These are phyloP conservation scores for Dactylis glomerata DNA, from an alignment of 176 grass and related monocot genomes.

Conservation along the genomic window DNA sequence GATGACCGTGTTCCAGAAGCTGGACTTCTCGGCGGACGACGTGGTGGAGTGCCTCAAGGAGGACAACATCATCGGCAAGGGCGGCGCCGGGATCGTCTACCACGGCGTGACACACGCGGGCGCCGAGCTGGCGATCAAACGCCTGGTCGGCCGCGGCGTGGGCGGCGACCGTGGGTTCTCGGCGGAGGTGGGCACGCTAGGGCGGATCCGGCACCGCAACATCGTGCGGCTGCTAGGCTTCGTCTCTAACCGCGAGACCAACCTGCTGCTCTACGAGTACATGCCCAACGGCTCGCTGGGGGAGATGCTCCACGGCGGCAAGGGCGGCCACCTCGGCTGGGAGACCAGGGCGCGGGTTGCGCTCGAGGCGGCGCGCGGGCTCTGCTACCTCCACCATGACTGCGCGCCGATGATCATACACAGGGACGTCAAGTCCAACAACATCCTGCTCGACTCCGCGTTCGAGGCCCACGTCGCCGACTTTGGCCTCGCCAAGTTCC, in stretches of 20 bases:
- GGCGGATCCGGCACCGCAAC: slow-evolving; percentile 83
- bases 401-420: slow-evolving; percentile 75
- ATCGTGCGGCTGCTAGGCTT: slow-evolving; percentile 79
- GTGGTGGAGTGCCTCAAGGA: slow-evolving; percentile 86
- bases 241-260: slow-evolving; percentile 79
- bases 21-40: slow-evolving; percentile 68
- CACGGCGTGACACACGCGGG: slow-evolving; percentile 51
- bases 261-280: slow-evolving; percentile 91
- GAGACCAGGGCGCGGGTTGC: slow-evolving; percentile 53
- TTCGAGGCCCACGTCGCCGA: slow-evolving; percentile 95
- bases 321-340: slow-evolving; percentile 72
- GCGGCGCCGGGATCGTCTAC: slow-evolving; percentile 91
- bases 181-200: slow-evolving; percentile 82
- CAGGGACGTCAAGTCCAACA: slow-evolving; percentile 92
- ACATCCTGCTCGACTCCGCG: slow-evolving; percentile 79
- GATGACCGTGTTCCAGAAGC: slow-evolving; percentile 85
- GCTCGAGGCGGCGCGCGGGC: slow-evolving; percentile 64
- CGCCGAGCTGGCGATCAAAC: slow-evolving; percentile 75
- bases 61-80: slow-evolving; percentile 93
- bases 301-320: slow-evolving; percentile 77
- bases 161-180: slow-evolving; percentile 74
- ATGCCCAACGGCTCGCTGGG: slow-evolving; percentile 85
- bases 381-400: slow-evolving; percentile 97
- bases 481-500: slow-evolving; percentile 93
- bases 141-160: slow-evolving; percentile 47